Evolutionary conservation across 768 basidiomycete species (phyloP).

Genomic region (Lactarius vividus): DNA sequence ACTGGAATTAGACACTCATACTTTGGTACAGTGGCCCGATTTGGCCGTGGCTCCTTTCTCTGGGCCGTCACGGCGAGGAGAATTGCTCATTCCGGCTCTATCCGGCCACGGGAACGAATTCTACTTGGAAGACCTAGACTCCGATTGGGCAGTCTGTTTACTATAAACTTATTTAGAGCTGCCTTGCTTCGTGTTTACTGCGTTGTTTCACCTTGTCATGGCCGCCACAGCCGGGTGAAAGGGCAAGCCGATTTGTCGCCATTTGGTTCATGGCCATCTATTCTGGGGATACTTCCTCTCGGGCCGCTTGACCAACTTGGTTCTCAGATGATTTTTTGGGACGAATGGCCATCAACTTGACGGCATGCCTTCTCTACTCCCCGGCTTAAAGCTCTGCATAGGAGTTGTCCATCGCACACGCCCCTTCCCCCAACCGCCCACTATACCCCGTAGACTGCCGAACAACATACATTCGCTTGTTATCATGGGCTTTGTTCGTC

Average conservation of each 20-base stretch:
- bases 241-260: not conserved
- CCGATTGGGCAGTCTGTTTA: not conserved
- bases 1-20: not conserved
- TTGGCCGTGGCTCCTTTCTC: not conserved
- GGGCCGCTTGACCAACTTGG: not conserved
- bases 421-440: not conserved
- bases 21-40: not conserved
- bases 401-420: not conserved
- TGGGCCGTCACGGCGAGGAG: not conserved
- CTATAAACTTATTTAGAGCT: not conserved
- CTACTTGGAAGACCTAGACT: not conserved
- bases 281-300: not conserved
- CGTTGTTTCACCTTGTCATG: not conserved
- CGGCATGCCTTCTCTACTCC: not conserved
- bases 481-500: constrained; percentile 15
- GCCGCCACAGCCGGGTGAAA: not conserved
- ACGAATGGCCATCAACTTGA: not conserved
- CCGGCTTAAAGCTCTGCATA: constrained; percentile 1
- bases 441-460: not conserved
- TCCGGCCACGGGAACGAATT: not conserved
- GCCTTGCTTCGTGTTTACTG: not conserved
- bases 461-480: constrained; percentile 18
- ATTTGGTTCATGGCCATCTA: not conserved
- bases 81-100: not conserved
- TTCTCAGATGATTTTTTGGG: not conserved